These are phyloP conservation scores for Beta macrorhiza DNA, from an alignment of 179 eudicot species.

Conservation along the genomic window DNA sequence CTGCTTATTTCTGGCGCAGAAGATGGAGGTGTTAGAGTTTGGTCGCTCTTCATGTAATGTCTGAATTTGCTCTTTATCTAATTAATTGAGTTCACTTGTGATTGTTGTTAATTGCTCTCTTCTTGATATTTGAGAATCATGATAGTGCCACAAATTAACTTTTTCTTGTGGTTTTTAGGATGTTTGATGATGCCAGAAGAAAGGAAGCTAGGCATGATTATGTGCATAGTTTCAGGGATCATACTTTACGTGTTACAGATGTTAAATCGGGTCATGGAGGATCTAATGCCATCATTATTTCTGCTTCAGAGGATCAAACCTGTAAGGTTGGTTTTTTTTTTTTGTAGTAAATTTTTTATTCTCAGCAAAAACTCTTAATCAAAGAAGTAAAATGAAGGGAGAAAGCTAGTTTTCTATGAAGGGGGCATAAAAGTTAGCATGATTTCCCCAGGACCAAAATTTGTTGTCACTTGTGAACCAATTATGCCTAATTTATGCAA, in stretches of 20 bases:
- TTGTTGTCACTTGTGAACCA: neutral
- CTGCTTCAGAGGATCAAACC: conserved; percentile 87
- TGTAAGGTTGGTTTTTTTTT: conserved; percentile 61
- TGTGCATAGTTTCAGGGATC: conserved; percentile 64
- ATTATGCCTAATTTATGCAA: too few relatives aligned
- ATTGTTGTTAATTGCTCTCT: conserved; percentile 1
- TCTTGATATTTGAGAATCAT: conserved; percentile 1
- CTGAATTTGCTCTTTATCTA: neutral
- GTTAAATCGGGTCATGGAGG: conserved; percentile 77
- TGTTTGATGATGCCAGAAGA: conserved; percentile 64
- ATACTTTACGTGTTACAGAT: conserved; percentile 57
- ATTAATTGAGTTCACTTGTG: neutral
- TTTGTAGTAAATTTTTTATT: neutral
- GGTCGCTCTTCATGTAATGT: conserved; percentile 71
- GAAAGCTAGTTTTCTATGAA: neutral
- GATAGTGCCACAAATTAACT: neutral
- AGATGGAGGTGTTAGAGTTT: conserved; percentile 83
- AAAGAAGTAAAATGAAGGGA: neutral
- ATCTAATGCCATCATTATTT: conserved; percentile 70
- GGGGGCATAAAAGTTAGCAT: neutral
- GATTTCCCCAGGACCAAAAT: neutral
- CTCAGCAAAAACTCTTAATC: neutral
- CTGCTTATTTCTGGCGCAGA: conserved; percentile 81
- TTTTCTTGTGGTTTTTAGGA: conserved; percentile 37
- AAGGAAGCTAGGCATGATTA: conserved; percentile 53